A percentile compares a stretch with the other conserved stretches of the same genome.
Evolutionary conservation across 768 basidiomycete species (phyloP).

Genomic region (Leccinellum rugosiceps): DNA sequence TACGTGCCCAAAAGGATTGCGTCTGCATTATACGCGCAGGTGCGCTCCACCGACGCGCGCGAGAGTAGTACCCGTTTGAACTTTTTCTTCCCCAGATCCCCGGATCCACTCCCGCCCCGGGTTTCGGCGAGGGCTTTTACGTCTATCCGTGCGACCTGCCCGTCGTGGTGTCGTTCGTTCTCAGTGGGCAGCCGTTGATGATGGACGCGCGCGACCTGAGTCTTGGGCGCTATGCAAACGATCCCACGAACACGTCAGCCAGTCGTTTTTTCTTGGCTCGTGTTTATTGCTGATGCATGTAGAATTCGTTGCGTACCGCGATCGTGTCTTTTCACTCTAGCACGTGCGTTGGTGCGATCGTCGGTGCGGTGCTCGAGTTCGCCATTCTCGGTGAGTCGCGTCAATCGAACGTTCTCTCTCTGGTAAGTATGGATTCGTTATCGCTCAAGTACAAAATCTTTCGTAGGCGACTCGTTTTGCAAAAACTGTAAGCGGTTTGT

Average conservation of each 20-base stretch:
- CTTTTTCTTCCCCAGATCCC: constrained; percentile 43
- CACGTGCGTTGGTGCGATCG: constrained; percentile 55
- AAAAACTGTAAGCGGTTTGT: constrained; percentile 53
- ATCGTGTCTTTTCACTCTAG: no score
- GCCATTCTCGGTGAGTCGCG: constrained; percentile 20
- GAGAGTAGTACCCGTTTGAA: no score
- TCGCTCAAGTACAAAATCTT: no score
- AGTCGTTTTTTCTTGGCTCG: no score
- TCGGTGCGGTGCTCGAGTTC: constrained; percentile 33
- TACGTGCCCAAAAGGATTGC: constrained; percentile 50
- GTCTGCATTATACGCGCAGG: constrained; percentile 43
- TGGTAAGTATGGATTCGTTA: no score
- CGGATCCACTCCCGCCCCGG: constrained; percentile 36
- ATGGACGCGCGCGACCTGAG: constrained; percentile 54
- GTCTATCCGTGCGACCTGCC: constrained; percentile 48
- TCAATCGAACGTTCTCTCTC: no score
- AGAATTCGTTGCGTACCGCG: no score
- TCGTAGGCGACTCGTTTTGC: constrained; percentile 54
- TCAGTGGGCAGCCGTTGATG: constrained; percentile 40
- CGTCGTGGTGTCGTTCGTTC: constrained; percentile 39
- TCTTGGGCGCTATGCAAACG: constrained; percentile 40
- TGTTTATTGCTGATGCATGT: no score
- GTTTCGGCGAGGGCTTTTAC: constrained; percentile 51
- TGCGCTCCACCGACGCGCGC: constrained; percentile 16
- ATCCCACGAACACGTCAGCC: constrained; percentile 12